Evolutionary conservation across 2,329 filamentous ascomycete genomes (phyloP), one percentile per base, ranked within the genome.

Genomic region (Talaromyces atroroseus): DNA sequence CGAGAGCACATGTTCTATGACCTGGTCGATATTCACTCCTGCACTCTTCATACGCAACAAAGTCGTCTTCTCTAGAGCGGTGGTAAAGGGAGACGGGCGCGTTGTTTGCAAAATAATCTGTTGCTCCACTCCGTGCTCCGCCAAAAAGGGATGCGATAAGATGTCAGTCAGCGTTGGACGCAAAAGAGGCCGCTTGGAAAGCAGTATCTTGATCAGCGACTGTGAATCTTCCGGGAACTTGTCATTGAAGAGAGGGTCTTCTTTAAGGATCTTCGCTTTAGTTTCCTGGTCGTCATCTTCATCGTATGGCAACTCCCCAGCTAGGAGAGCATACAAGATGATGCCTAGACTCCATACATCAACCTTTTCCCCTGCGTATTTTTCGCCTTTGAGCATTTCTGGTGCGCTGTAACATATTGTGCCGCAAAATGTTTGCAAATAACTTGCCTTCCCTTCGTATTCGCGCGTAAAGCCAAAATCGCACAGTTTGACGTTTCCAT

Each of bases 381-480:
- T 97, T 72, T 99, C 94, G 40, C 92, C 94, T 71, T 94, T 96
- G 42, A 99, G 80, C 94, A 99, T 99, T 73, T 99, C 94, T 2
- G 94, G 94, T 2, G 94, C 94, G 54, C 91, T 96, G 74, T 99
- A 99, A 76, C 92, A 97, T 60, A 99, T 87, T 0, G 94, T 99
- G 5, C 94, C 94, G 71, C 94, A 99, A 74, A 96, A 99, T 1
- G 94, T 99, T 73, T 97, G 92, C 55, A 99, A 76, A 67, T 97
- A 92, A 71, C 92, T 97, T 29, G 90, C 84, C 65, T 95, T 91
- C 59, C 92, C 92, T 73, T 96, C 91, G 71, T 99, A 99, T 74
- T 99, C 94, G 62, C 94, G 82, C 11, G 94, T 99, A 69, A 99
- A 99, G 18, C 94, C 94, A 76, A 99, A 99, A 71, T 99, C 94